A percentile compares a stretch with the other conserved stretches of the same genome.
Evolutionary conservation across 306 rosid genomes (phyloP).

Genomic region (Abrus precatorius): DNA sequence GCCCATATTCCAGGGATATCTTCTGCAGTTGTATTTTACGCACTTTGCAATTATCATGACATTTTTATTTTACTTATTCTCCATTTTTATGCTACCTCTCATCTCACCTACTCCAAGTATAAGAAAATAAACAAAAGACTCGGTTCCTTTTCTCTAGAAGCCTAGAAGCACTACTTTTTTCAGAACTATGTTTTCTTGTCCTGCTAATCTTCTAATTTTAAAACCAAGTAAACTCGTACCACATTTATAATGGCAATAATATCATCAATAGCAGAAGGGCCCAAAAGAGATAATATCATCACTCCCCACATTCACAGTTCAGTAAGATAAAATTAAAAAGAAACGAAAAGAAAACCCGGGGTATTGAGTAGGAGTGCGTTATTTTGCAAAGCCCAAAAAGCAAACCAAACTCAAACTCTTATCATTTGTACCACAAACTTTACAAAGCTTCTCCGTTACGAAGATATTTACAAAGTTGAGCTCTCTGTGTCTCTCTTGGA

Average conservation of each 20-base stretch:
- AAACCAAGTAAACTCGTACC: slow-evolving; percentile 19
- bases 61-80: not conserved
- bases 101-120: slow-evolving; percentile 23
- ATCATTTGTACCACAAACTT: slow-evolving; percentile 53
- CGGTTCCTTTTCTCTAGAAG: not conserved
- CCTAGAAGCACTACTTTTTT: slow-evolving; percentile 12
- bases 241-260: slow-evolving; percentile 20
- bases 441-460: slow-evolving; percentile 56
- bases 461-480: slow-evolving; percentile 65
- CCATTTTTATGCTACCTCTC: not conserved
- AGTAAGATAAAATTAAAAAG: not conserved
- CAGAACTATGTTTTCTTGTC: not conserved
- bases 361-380: not conserved
- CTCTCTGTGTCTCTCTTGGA: slow-evolving; percentile 17
- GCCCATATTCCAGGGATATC: slow-evolving; percentile 12
- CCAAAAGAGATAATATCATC: not conserved
- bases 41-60: not conserved
- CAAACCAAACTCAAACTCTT: slow-evolving; percentile 56
- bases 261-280: not conserved
- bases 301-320: not conserved
- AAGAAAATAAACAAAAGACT: not conserved
- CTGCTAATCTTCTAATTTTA: not conserved
- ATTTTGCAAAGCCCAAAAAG: slow-evolving; percentile 35
- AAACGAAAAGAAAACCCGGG: not conserved
- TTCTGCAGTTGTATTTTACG: not conserved